These are phyloP conservation scores for Barnettozyma populi DNA, from an alignment of 805 yeast species.

Conservation along the genomic window DNA sequence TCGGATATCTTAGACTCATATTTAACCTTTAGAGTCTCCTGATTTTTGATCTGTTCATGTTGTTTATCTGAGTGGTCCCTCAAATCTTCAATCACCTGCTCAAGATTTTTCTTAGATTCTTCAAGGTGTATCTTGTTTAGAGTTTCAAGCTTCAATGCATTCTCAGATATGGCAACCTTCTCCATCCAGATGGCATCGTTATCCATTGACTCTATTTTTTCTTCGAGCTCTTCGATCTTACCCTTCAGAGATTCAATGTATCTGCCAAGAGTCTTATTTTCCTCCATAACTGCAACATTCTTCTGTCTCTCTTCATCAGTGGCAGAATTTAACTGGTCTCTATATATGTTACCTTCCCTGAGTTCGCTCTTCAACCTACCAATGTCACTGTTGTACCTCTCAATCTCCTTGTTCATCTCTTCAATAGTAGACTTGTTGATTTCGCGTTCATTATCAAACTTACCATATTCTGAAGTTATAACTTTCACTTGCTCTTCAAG, in stretches of 20 bases:
- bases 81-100: slow-evolving; percentile 49
- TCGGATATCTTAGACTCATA: slow-evolving; percentile 46
- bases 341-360: slow-evolving; percentile 16
- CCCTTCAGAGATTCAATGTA: slow-evolving; percentile 45
- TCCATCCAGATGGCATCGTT: slow-evolving; percentile 55
- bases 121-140: slow-evolving; percentile 45
- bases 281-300: slow-evolving; percentile 54
- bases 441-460: slow-evolving; percentile 28
- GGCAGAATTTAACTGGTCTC: slow-evolving; percentile 22
- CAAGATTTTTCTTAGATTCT: slow-evolving; percentile 44
- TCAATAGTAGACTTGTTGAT: slow-evolving; percentile 10
- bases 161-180: slow-evolving; percentile 49
- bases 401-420: slow-evolving; percentile 17
- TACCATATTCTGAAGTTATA: slow-evolving; percentile 35
- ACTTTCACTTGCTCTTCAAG: slow-evolving; percentile 41
- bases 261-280: slow-evolving; percentile 57
- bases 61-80: slow-evolving; percentile 48
- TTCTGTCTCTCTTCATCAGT: slow-evolving; percentile 43
- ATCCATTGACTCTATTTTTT: slow-evolving; percentile 38
- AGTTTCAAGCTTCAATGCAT: slow-evolving; percentile 41
- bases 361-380: slow-evolving; percentile 27
- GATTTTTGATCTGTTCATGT: slow-evolving; percentile 41
- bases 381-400: slow-evolving; percentile 27
- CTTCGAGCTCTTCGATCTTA: slow-evolving; percentile 42
- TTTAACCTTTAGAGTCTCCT: slow-evolving; percentile 54